Evolutionary conservation across 306 rosid genomes (phyloP).

Genomic region (Myrica gale): DNA sequence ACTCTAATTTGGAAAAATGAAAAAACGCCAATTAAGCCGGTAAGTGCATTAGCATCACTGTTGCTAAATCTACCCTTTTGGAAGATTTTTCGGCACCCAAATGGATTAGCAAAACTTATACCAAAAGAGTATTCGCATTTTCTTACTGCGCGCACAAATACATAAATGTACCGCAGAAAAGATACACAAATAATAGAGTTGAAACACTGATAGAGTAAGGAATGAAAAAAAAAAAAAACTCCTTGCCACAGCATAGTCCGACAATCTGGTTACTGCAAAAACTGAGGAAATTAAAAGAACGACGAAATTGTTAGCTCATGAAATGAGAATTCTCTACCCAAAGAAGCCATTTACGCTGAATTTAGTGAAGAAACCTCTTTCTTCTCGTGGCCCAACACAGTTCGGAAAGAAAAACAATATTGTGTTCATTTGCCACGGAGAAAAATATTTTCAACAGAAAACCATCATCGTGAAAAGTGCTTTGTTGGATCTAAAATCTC

Average conservation of each 20-base stretch:
- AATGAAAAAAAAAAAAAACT: too few species aligned
- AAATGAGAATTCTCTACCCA: neutral
- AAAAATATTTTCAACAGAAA: neutral
- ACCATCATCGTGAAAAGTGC: neutral
- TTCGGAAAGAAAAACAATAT: neutral
- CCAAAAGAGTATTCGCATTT: neutral
- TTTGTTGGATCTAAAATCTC: neutral
- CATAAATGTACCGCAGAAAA: too few species aligned
- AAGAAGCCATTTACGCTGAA: neutral
- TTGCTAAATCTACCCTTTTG: neutral
- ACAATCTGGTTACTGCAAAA: neutral
- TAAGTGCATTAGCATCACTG: neutral
- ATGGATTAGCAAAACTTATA: neutral
- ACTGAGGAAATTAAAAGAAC: neutral
- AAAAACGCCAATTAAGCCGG: neutral
- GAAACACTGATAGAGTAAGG: neutral
- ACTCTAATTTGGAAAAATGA: neutral
- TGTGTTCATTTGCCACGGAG: neutral
- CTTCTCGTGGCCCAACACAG: neutral
- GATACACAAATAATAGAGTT: neutral
- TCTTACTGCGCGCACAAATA: too few species aligned
- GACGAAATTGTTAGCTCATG: too few species aligned
- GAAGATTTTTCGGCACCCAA: neutral
- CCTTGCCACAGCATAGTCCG: neutral
- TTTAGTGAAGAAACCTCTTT: neutral